Base-by-base conservation (phyloP, 345 rosid species). In the Schrenkiella parvula region DNA sequence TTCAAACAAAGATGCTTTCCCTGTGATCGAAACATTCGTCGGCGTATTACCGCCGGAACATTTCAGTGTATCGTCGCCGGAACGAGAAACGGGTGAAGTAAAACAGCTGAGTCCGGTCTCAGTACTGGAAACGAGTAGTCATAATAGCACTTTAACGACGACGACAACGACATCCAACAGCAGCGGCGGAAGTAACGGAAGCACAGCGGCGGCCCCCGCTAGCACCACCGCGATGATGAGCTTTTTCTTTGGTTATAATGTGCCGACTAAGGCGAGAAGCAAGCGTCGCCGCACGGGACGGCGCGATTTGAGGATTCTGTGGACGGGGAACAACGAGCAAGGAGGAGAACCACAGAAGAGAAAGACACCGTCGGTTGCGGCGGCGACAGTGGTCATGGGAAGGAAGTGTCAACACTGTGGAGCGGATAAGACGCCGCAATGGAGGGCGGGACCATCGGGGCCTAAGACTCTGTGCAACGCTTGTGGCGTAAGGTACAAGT, bases 401-500 rank as follows among this genome's bases (percentile, higher is more conserved):
- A 85, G 97, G 77, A 87, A 86, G 73, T 89, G 97, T 73, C 90
- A 80, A 74, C 97, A 89, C 66, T 91, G 97, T 13, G 91, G 93
- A 15, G 77, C 87, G 11, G 95, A 91, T 72, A 87, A 86, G 80
- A 91, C 97, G 17, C 97, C 97, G 26, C 97, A 91, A 50, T 91
- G 97, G 97, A 80, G 95, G 72, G 93, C 92, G 0, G 95, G 97
- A 19, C 97, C 91, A 0, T 21, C 61, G 25, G 97, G 97, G 2
- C 88, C 95, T 6, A 91, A 91, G 68, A 91, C 95, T 13, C 85
- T 91, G 21, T 91, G 97, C 66, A 91, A 91, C 39, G 97, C 97
- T 3, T 91, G 95, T 52, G 97, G 97, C 55, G 93, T 91, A 61
- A 84, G 97, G 80, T 91, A 44, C 53, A 91, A 91, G 84, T 91